These are phyloP conservation scores for Phialocephala subalpina DNA, from an alignment of 2,329 filamentous ascomycete genomes.

Conservation along the genomic window DNA sequence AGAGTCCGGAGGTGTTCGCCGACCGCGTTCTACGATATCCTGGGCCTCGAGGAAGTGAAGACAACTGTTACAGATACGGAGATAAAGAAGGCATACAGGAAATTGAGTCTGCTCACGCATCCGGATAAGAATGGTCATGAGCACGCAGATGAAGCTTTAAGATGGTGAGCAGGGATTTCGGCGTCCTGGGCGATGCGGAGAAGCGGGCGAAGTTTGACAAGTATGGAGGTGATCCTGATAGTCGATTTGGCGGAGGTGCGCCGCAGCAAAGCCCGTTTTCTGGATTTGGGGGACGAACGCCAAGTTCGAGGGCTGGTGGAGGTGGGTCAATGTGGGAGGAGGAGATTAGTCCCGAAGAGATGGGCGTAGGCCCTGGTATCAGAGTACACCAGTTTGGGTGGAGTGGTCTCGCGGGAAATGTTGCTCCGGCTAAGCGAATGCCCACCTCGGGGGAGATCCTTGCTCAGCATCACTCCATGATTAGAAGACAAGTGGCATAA, in stretches of 20 bases:
- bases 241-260: conserved; percentile 72
- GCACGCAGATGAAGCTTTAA: conserved; percentile 98
- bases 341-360: conserved; percentile 93
- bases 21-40: conserved; percentile 95
- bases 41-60: conserved; percentile 73
- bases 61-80: conserved; percentile 78
- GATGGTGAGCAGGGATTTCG: conserved; percentile 94
- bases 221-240: conserved; percentile 92
- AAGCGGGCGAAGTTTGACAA: conserved; percentile 90
- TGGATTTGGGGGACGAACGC: conserved; percentile 60
- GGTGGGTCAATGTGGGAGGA: conserved; percentile 78
- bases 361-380: conserved; percentile 90
- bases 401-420: no score
- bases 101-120: conserved; percentile 92
- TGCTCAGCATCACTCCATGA: no score
- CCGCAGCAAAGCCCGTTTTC: conserved; percentile 70
- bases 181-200: conserved; percentile 90
- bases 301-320: conserved; percentile 51
- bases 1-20: conserved; percentile 84
- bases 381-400: conserved; percentile 81
- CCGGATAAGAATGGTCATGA: conserved; percentile 99
- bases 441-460: no score
- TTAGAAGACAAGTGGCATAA: no score
- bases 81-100: conserved; percentile 98
- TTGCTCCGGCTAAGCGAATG: no score